Evolutionary conservation across 163 green algal species (phyloP), one percentile per base, ranked within the genome.

Genomic region (Chlorella variabilis): DNA sequence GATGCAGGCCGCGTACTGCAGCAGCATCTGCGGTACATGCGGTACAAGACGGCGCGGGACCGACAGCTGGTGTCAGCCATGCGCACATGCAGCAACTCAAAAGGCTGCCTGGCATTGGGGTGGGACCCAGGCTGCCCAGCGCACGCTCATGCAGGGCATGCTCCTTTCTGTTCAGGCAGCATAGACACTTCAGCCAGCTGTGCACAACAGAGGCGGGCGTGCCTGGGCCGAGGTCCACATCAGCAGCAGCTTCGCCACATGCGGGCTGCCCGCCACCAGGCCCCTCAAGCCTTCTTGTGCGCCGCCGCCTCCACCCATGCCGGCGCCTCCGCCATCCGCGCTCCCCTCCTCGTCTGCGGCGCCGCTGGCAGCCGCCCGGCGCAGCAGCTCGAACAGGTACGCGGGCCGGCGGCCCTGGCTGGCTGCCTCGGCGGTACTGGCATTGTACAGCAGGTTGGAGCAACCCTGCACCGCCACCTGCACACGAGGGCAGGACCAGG

Each of bases 371-470:
- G n/a, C n/a, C n/a, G 48, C 70, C 4, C 75, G 58, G 4, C 31
- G 75, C 75, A 82, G 45, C 33, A 82, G 76, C 62, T 82, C 76
- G 4, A 82, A 34, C 9, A 82, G 76, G 45, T 75, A 82, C 4
- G 76, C 62, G 1, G 76, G 76, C 8, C 76, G 76, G 15, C 76
- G 62, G 41, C 76, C 76, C 23, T 67, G 62, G 45, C 33, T 23
- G 33, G 45, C 15, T 34, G n/a, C 68, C 13, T 75, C 62, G 0
- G 39, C 29, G 2, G 75, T 34, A 20, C 27, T 62, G 39, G 56
- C 62, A 23, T 66, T 75, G 48, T 82, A 82, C 20, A 75, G 58
- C 11, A 82, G 45, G 76, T 82, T 82, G 63, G 59, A 23, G 36
- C 58, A 71, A 25, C 36, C 76, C 25, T 71, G 29, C 0, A 29